These are phyloP conservation scores for Teunomyces cretensis DNA, from an alignment of 805 yeast species.

Conservation along the genomic window DNA sequence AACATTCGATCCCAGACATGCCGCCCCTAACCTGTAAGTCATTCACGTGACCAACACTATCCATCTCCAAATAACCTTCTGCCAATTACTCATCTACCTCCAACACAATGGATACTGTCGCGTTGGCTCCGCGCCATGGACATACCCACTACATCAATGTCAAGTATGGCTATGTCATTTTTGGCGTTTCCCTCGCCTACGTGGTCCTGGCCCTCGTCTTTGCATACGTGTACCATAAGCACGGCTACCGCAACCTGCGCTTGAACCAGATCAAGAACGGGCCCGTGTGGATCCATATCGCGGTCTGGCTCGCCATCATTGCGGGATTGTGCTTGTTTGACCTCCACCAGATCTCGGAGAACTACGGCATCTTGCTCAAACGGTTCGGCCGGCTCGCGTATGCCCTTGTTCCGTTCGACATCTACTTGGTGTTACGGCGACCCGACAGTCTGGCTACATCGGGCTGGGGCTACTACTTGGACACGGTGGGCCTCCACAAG, in stretches of 20 bases:
- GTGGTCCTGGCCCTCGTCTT: conserved; percentile 32
- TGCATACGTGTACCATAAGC: conserved; percentile 27
- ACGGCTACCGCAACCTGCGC: conserved; percentile 5
- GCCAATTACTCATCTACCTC: too few relatives aligned
- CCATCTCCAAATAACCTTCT: too few relatives aligned
- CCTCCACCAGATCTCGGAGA: conserved; percentile 27
- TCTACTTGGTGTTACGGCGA: conserved; percentile 58
- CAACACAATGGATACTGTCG: neutral
- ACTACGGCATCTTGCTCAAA: conserved; percentile 44
- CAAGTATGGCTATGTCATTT: conserved; percentile 57
- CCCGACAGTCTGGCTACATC: neutral
- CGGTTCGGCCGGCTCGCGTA: conserved; percentile 64
- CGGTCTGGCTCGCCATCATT: conserved; percentile 33
- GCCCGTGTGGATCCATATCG: conserved; percentile 35
- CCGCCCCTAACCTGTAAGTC: too few relatives aligned
- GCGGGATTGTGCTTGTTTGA: conserved; percentile 31
- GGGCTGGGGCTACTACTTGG: conserved; percentile 47
- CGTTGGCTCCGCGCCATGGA: conserved; percentile 40
- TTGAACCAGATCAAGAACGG: conserved; percentile 1
- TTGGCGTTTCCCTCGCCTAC: conserved; percentile 44
- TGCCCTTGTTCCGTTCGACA: conserved; percentile 56
- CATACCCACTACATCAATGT: conserved; percentile 55
- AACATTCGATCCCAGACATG: too few relatives aligned
- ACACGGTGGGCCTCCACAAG: conserved; percentile 59
- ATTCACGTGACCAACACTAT: too few relatives aligned